Conservation (phyloP, 176 grass and related monocot species). For the Carex littledalei region DNA sequence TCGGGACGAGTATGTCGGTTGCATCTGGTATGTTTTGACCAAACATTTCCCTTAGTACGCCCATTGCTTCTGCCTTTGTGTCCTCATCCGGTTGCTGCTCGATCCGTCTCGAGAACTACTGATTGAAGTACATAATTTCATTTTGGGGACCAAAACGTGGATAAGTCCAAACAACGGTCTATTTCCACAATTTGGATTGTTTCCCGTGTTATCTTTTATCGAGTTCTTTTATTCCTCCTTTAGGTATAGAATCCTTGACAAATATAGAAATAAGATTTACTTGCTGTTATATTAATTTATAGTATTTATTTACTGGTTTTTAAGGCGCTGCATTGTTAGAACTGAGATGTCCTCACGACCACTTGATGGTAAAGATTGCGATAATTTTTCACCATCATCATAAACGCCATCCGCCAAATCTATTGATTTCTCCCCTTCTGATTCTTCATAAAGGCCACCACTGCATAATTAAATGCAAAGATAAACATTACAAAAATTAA, state of each 20-base stretch:
- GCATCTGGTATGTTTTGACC: conserved; percentile 40
- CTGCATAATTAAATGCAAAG: conserved; percentile 12
- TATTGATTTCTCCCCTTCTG: conserved; percentile 27
- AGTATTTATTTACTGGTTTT: conserved; percentile 29
- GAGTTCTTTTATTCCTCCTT: not conserved
- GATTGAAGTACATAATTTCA: no score
- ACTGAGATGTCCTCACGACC: conserved; percentile 43
- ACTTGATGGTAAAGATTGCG: conserved; percentile 16
- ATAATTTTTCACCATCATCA: not conserved
- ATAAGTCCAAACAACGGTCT: not conserved
- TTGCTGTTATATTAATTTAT: not conserved
- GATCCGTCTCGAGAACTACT: conserved; percentile 35
- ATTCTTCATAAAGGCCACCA: conserved; percentile 23
- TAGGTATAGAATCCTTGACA: no score
- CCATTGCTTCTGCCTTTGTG: conserved; percentile 52
- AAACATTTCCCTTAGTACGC: conserved; percentile 49
- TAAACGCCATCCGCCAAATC: not conserved
- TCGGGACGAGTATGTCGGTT: conserved; percentile 40
- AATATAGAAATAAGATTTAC: no score
- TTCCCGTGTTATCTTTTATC: not conserved
- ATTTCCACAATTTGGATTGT: not conserved
- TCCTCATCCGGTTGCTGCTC: conserved; percentile 49
- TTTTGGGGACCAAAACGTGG: no score
- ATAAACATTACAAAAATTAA: not conserved
- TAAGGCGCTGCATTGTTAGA: conserved; percentile 42